Base-by-base conservation (phyloP, 805 yeast genomes). In the Sugiyamaella chiloensis region DNA sequence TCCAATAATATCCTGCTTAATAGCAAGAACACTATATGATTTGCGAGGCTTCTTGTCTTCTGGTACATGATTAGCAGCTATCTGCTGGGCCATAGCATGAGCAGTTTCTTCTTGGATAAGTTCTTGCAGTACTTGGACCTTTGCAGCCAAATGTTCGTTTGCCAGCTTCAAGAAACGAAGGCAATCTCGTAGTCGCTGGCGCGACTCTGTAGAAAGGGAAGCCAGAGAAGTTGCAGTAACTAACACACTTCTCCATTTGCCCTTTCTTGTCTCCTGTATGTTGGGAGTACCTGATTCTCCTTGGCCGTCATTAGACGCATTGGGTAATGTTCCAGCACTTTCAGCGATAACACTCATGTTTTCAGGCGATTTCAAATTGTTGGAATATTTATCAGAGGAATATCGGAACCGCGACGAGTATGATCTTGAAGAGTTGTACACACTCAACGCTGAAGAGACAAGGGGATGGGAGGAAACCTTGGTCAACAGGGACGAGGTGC, bases 1-100 rank as follows among this genome's bases (percentile, higher is more conserved):
- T 0, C 85, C 78, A 6, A 90, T 83, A 29, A 91, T 87, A 56
- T 91, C 99, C 55, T 81, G 78, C 53, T 87, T 85, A 29, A 90
- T 75, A 39, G 63, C 65, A 7, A 58, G 56, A 17, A 65, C 55
- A 58, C 58, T 45, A 16, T 45, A 36, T 20, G 27, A 29, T 46
- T 44, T 58, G 56, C 57, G 56, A 24, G 42, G 40, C 48, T 58
- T 16, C 56, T 58, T 35, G 57, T 60, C 30, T 67, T 65, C 54
- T 74, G 86, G 55, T 23, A 51, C 54, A 40, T 57, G 56, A 36
- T 56, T 54, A 11, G 59, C 47, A 16, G 59, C 60, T 23, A 58
- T 58, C 20, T 49, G 47, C 42, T 57, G 61, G 19, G 63, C 60
- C 48, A 53, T 43, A 5, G 48, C 47, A 26, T 45, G 47, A 1